phyloP scores from a whole-genome alignment of 208 protist species.

The Trichomonas tenax region DNA sequence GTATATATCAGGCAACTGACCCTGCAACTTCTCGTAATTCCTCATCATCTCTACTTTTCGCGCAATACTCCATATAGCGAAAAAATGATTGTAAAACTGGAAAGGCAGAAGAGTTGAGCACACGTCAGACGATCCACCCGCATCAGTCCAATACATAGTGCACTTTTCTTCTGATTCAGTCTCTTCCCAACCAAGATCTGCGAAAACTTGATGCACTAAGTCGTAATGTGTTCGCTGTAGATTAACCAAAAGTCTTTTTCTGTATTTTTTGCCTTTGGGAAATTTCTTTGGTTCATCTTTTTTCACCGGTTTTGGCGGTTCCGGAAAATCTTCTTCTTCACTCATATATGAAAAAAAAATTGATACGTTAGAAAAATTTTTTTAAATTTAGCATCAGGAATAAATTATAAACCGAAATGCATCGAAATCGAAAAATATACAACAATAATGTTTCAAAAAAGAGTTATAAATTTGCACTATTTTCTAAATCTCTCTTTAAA shows the following conservation, averaged over 20 bases:
- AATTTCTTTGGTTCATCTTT: not conserved
- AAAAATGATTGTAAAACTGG: conserved; percentile 10
- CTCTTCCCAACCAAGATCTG: not conserved
- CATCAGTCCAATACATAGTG: not conserved
- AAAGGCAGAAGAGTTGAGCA: not conserved
- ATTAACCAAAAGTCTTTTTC: not conserved
- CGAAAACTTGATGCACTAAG: not conserved
- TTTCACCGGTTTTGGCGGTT: not conserved
- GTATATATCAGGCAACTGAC: not conserved
- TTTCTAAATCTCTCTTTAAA: too few species aligned
- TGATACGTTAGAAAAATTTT: too few species aligned
- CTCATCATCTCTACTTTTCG: not conserved
- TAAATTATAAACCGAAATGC: too few species aligned
- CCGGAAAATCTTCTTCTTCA: not conserved
- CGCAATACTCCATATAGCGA: not conserved
- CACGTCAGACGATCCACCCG: not conserved
- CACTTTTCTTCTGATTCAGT: not conserved
- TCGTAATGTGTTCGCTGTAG: not conserved
- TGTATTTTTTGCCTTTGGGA: not conserved
- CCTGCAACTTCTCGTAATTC: not conserved
- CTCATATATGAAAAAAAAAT: not conserved
- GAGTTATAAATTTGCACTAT: too few species aligned
- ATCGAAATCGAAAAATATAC: too few species aligned
- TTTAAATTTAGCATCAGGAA: too few species aligned
- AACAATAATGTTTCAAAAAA: too few species aligned